Percentiles rank a stretch among this genome's conserved stretches.
Conservation (phyloP, 1,139 yeast species). For the Suzukiozyma palmioleophila region DNA sequence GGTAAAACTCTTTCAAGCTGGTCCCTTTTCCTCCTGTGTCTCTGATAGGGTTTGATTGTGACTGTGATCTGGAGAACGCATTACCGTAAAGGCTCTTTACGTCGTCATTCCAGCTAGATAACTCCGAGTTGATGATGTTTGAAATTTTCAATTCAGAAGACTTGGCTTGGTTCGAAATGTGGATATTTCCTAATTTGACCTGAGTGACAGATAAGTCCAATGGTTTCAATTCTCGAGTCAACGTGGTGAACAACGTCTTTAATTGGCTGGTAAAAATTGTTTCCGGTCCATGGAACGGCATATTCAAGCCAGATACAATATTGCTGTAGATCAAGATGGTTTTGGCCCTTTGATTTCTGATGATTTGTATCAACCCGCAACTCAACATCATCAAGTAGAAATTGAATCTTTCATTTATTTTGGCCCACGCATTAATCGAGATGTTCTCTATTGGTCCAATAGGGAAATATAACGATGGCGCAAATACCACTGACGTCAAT, state of each 20-base stretch:
- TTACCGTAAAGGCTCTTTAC: slow-evolving; percentile 34
- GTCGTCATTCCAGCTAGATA: slow-evolving; percentile 39
- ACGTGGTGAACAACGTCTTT: slow-evolving; percentile 32
- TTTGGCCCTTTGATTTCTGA: slow-evolving; percentile 44
- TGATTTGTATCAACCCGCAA: slow-evolving; percentile 55
- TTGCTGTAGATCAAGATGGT: slow-evolving; percentile 42
- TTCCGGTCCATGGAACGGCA: slow-evolving; percentile 52
- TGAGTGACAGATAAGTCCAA: slow-evolving; percentile 44
- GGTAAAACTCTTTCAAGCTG: slow-evolving; percentile 46
- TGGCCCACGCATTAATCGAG: slow-evolving; percentile 50
- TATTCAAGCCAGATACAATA: slow-evolving; percentile 35
- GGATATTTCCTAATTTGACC: slow-evolving; percentile 45
- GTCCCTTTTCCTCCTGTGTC: slow-evolving; percentile 35
- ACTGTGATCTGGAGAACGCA: slow-evolving; percentile 32
- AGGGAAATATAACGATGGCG: slow-evolving; percentile 65
- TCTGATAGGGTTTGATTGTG: slow-evolving; percentile 29
- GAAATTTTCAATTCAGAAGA: slow-evolving; percentile 24
- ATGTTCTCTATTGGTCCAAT: slow-evolving; percentile 65
- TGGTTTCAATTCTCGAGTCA: slow-evolving; percentile 36
- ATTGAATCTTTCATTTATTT: slow-evolving; percentile 39
- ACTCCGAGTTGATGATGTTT: slow-evolving; percentile 33
- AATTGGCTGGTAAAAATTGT: slow-evolving; percentile 35
- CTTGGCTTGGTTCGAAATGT: slow-evolving; percentile 28
- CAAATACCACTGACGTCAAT: slow-evolving; percentile 55
- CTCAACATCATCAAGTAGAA: slow-evolving; percentile 51